Evolutionary conservation across 495 filamentous ascomycete genomes (phyloP), one percentile per base, ranked within the genome.

Genomic region (Thozetella sp.): DNA sequence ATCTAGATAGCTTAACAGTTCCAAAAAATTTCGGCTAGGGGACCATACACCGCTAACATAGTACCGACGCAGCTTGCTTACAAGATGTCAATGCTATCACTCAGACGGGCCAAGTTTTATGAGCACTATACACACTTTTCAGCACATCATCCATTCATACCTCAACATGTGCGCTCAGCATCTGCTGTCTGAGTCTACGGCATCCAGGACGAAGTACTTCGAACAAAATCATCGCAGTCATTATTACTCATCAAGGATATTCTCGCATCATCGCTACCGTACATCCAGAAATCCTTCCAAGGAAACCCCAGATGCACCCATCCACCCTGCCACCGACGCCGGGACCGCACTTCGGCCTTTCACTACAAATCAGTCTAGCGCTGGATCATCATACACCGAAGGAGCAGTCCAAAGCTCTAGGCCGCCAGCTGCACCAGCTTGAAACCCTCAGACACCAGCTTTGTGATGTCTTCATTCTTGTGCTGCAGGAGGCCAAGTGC

Each of bases 391-490:
- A 48, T 48, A 48, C n/a, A 20, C 43, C n/a, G n/a, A n/a, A n/a
- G n/a, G n/a, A n/a, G n/a, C n/a, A n/a, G n/a, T n/a, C n/a, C n/a
- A n/a, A n/a, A n/a, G n/a, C n/a, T 37, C 76, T 76, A 90, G 54
- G 87, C 90, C 58, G 77, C 72, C 17, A 85, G 76, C 59, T 88
- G 88, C 25, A 97, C 88, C 23, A 97, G 79, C 74, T 90, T 91
- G 75, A 95, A 98, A 12, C 96, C 96, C 59, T 89, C 90, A 20
- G 78, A 76, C 13, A 99, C 81, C 19, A 88, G 76, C 80, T 96
- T 97, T 34, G 84, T 81, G 55, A 99, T 98, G 17, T 98, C 95
- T 73, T 99, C 96, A 62, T 97, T 97, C 81, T 97, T 99, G 67
- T 98, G 96, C 64, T 92, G 94, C 50, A 98, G 75, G 57, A 97